These are phyloP conservation scores for Musa balbisiana DNA, from an alignment of 202 grass and related monocot species.

Conservation along the genomic window DNA sequence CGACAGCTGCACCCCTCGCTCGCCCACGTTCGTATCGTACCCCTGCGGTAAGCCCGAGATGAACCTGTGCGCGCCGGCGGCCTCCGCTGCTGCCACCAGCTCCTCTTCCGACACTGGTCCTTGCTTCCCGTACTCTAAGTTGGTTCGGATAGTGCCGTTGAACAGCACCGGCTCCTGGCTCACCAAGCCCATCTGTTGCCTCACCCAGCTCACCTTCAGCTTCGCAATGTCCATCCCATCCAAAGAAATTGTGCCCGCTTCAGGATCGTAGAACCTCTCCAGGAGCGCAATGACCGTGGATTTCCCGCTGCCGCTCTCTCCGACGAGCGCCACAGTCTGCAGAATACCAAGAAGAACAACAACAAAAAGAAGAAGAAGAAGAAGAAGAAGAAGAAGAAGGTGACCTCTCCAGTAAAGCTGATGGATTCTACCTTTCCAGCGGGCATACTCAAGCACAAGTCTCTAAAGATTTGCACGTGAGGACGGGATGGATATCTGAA, in stretches of 20 bases:
- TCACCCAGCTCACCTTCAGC: conserved; percentile 64
- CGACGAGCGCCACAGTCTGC: conserved; percentile 61
- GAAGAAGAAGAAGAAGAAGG: background rate
- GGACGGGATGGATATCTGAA: conserved; percentile 62
- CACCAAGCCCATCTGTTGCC: conserved; percentile 67
- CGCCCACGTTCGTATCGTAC: conserved; percentile 55
- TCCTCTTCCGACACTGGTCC: conserved; percentile 48
- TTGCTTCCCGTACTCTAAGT: conserved; percentile 68
- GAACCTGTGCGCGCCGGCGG: conserved; percentile 53
- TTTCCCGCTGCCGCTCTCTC: conserved; percentile 77
- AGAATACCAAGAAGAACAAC: background rate
- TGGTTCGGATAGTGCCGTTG: conserved; percentile 56
- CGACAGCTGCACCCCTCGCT: conserved; percentile 55
- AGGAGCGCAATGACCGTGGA: conserved; percentile 67
- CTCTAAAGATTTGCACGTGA: conserved; percentile 69
- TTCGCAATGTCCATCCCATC: conserved; percentile 44
- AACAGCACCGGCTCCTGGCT: conserved; percentile 75
- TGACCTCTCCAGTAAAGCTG: too few relatives aligned
- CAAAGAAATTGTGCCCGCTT: conserved; percentile 47
- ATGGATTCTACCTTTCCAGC: conserved; percentile 39
- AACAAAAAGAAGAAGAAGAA: background rate
- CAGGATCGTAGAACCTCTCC: conserved; percentile 80
- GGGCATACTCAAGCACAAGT: conserved; percentile 65
- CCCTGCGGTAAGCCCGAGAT: conserved; percentile 51
- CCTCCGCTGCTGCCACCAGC: conserved; percentile 39